Base-by-base conservation (phyloP, 2,329 filamentous ascomycete species). In the Fusarium burgessii region DNA sequence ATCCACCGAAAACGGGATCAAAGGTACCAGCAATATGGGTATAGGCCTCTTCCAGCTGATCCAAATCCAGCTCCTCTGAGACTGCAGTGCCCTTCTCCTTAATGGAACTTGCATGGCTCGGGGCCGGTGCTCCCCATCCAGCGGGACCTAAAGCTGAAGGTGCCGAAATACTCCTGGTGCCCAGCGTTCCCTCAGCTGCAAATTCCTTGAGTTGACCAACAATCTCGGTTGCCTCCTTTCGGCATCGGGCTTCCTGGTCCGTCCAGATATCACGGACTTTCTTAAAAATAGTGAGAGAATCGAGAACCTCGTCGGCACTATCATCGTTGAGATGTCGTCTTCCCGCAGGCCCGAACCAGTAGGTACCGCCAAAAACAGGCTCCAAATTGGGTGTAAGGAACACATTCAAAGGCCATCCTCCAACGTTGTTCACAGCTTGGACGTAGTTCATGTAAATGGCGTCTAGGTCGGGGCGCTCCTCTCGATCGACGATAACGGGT, bases 361-460 rank as follows among this genome's bases (percentile, higher is more conserved):
- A 98, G 12, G 95, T 98, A 27, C 95, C 95, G 40, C 96, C 96
- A 81, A 98, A 98, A 13, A 99, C 92, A 1, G 96, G 96, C 77
- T 97, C 92, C 29, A 98, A 87, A 73, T 97, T 91, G 1, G 96
- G 94, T 0, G 96, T 99, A 33, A 98, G 87, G 79, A 99, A 98
- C n/a, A 97, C 91, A 77, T 98, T 98, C 66, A 98, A 83, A 2
- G 96, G 96, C 95, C 96, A 98, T 41, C 96, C 96, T 13, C 94
- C 95, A 3, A 89, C 91, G 23, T 93, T 94, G 63, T 92, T 97
- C 14, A 96, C 95, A 3, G 95, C 95, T 79, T 98, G 94, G 42
- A 97, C 92, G 80, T 97, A 99, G 83, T 97, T 97, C 94, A 98
- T 98, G 80, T 98, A 98, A 71, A 98, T 95, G 68, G 93, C 91